Base-by-base conservation (phyloP, 163 green algal genomes). In the Chloromonas sp. region DNA sequence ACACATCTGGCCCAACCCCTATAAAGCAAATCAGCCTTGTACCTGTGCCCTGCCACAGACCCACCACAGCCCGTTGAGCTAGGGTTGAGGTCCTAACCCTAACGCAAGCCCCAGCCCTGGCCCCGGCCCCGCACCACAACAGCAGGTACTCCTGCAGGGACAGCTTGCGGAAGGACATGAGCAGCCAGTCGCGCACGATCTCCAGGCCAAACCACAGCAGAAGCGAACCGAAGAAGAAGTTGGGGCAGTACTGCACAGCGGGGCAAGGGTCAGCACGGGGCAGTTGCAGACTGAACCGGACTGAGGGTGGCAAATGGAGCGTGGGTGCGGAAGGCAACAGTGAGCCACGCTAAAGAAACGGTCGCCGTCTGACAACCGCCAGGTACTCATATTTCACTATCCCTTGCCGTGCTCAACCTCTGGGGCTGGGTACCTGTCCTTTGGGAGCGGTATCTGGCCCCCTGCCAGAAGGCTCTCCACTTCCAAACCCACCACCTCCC, bases 171-270 rank as follows among this genome's bases (percentile, higher is more conserved):
- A 87, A 89, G 0, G 84, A 84, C 14, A 84, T 70, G 14, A 90
- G n/a, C 76, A 90, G 83, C 85, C 61, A 84, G 61, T 60, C 3
- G 57, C 82, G 76, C 2, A 8, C 13, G 86, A 98, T 98, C 78
- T 97, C 93, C 1, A 96, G 85, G 60, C 95, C 95, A 88, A 98
- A 96, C 89, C 93, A 94, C 0, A 95, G 84, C 85, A 98, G 88
- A 77, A 97, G 89, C 0, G 92, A 89, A 13, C 94, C 95, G 84
- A 95, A 96, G 87, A 95, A 98, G 87, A 95, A 97, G 87, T 92
- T 96, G 76, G 95, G 95, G 61, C 96, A 87, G 81, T 92, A 92
- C 86, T 94, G 90, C 78, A 90, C 85, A 59, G 81, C 79, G 59
- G 36, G 36, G 36, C 36, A 36, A 36, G 36, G 36, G 36, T 36